Evolutionary conservation across 768 basidiomycete species (phyloP), one percentile per base, ranked within the genome.

Genomic region (Phallus indusiatus): DNA sequence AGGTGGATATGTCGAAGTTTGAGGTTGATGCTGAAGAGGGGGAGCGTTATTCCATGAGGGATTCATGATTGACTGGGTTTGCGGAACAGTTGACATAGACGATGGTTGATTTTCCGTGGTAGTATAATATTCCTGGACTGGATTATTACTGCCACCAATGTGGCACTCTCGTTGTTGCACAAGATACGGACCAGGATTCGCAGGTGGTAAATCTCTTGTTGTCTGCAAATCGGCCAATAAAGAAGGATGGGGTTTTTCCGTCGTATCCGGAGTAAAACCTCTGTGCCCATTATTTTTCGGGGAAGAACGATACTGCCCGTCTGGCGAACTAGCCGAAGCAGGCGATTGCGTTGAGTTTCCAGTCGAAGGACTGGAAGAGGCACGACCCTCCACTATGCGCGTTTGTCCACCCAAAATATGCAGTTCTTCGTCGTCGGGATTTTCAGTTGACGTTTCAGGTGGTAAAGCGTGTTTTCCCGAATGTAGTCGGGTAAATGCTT

Each of bases 341-440:
- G 57, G 57, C 1, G 57, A 59, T 12, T 59, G 57, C 0, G 49
- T 53, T 1, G 57, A 51, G 12, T 53, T 53, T 1, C 55, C 35
- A 2, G 20, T 33, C 8, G 55, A 56, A 11, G 55, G 55, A 12
- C 46, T 56, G 14, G 46, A 14, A 1, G 49, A 51, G 2, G 57
- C 5, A 21, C 50, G 18, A 12, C 50, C 57, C 17, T 47, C 36
- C 4, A 59, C 57, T 17, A 62, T 48, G 0, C 59, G 55, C 6
- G 62, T 60, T 22, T 51, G 47, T 6, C 60, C 62, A 33, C 53
- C 59, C 1, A 60, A 34, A 33, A 63, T 61, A n/a, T 54, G 58
- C 7, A 60, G 55, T n/a, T 47, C 62, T 18, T 60, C 62, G 18
- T 60, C 59, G 28, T 59, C 57, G 4, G 47, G 46, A 14, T 16